These are phyloP conservation scores for Nadsonia starkeyi-henricii DNA, from an alignment of 1,139 yeast genomes.

Conservation along the genomic window DNA sequence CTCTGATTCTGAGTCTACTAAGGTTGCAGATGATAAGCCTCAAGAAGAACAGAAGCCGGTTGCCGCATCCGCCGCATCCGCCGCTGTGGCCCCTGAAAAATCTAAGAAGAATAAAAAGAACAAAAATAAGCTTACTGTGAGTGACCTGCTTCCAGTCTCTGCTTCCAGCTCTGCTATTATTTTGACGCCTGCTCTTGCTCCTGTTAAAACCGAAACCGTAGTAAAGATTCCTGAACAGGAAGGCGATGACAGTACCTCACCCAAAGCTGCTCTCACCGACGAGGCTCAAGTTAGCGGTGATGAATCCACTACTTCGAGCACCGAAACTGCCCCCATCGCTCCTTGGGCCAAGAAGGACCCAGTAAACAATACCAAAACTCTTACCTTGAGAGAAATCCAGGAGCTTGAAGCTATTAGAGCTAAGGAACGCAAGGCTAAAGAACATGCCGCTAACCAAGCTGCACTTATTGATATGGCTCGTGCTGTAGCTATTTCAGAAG, in stretches of 20 bases:
- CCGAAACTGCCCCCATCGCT: constrained; percentile 19
- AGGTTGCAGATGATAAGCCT: neutral
- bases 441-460: constrained; percentile 19
- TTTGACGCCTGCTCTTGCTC: no score
- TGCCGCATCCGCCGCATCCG: constrained; percentile 4
- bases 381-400: constrained; percentile 59
- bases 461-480: constrained; percentile 10
- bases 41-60: constrained; percentile 7
- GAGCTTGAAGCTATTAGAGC: constrained; percentile 44
- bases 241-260: no score
- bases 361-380: constrained; percentile 27
- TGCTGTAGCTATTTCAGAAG: constrained; percentile 11
- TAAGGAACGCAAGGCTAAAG: constrained; percentile 15
- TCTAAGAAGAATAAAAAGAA: neutral
- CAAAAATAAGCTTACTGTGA: neutral
- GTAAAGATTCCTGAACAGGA: no score
- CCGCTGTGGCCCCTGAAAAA: neutral
- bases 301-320: neutral
- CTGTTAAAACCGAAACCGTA: no score
- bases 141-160: no score
- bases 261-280: no score
- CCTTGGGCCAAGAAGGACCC: constrained; percentile 34
- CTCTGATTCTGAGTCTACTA: constrained; percentile 1
- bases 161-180: no score
- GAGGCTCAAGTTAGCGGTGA: no score